Conservation (phyloP, 2,329 filamentous ascomycete genomes). For the Trichoderma sp. region DNA sequence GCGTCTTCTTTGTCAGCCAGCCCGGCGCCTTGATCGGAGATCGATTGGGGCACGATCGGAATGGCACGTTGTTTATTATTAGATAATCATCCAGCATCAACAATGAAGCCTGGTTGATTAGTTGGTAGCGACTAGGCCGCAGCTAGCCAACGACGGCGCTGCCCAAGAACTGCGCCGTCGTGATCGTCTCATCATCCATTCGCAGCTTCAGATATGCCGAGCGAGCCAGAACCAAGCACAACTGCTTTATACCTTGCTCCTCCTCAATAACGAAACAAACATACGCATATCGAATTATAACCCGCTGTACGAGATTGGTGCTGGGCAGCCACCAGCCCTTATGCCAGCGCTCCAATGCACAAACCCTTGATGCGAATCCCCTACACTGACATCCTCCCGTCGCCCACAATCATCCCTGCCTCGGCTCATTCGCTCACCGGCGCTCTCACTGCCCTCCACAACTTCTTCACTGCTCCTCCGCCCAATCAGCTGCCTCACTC, state of each 20-base stretch:
- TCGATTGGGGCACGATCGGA: background rate
- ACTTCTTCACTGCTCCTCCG: conserved; percentile 70
- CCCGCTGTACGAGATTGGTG: background rate
- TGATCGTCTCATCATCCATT: background rate
- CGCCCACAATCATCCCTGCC: conserved; percentile 72
- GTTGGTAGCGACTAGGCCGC: background rate
- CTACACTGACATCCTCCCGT: conserved; percentile 79
- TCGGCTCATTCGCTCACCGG: conserved; percentile 69
- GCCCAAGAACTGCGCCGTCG: background rate
- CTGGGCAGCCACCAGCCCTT: background rate
- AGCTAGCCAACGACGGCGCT: background rate
- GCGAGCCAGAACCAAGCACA: background rate
- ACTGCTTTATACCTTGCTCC: background rate
- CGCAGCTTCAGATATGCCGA: background rate
- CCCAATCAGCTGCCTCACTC: conserved; percentile 50
- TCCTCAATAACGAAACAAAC: background rate
- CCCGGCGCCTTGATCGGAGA: conserved; percentile 1
- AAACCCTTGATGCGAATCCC: conserved; percentile 83
- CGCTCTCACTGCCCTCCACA: conserved; percentile 73
- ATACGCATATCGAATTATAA: background rate
- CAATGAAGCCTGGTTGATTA: background rate
- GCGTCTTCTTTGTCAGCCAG: conserved; percentile 20
- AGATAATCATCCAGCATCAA: conserved; percentile 9
- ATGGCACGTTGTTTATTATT: background rate
- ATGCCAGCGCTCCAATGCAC: conserved; percentile 51